phyloP scores from a whole-genome alignment of 23 red algal genomes.

The Gracilaria caudata region DNA sequence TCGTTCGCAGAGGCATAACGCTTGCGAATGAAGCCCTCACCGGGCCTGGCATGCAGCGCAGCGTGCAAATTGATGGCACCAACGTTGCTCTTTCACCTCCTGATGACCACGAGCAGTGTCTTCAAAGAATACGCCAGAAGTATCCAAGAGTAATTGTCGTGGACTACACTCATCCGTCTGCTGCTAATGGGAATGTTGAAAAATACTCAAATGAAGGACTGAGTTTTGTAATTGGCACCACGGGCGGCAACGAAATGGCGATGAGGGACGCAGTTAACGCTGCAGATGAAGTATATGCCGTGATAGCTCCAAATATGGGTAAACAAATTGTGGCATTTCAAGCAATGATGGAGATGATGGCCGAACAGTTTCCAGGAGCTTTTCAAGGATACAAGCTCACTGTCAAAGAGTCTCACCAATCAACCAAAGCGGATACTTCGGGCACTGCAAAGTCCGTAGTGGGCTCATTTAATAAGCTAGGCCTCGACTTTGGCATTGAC shows the following conservation, averaged over 20 bases:
- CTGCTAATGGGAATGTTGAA: conserved; percentile 82
- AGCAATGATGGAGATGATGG: conserved; percentile 84
- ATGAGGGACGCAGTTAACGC: conserved; percentile 44
- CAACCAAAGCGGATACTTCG: conserved; percentile 90
- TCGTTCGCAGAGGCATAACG: conserved; percentile 63
- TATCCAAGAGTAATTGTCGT: conserved; percentile 70
- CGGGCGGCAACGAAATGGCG: conserved; percentile 80
- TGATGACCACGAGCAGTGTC: conserved; percentile 40
- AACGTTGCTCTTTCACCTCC: conserved; percentile 7
- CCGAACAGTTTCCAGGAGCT: conserved; percentile 77
- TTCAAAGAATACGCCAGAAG: conserved; percentile 33
- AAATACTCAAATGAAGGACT: conserved; percentile 67
- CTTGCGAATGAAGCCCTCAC: conserved; percentile 63
- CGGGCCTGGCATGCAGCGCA: conserved; percentile 14
- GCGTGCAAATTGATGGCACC: background rate
- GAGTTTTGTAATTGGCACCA: conserved; percentile 96
- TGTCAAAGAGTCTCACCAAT: conserved; percentile 95
- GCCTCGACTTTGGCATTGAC: conserved; percentile 65
- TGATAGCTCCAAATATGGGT: conserved; percentile 99
- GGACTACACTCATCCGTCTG: conserved; percentile 95
- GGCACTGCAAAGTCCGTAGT: conserved; percentile 97
- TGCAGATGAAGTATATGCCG: conserved; percentile 76
- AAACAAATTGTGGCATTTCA: conserved; percentile 99
- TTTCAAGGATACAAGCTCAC: conserved; percentile 79
- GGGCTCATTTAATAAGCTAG: conserved; percentile 66